Base-by-base conservation (phyloP, 352 stramenopile species). In the Stephanocyclus meneghinianus region DNA sequence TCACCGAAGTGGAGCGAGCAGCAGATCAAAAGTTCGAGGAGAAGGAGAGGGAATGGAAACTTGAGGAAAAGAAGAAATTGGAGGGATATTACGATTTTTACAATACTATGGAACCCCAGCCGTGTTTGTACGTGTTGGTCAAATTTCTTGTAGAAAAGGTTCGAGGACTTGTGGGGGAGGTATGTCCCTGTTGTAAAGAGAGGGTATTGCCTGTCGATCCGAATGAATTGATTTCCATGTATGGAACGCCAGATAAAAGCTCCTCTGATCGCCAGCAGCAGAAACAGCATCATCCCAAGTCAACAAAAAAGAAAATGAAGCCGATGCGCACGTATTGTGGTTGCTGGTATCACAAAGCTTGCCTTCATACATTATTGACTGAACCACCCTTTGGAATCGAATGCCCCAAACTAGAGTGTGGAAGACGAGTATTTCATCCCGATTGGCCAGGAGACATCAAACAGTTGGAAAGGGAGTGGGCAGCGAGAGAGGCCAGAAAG, bases 321-420 rank as follows among this genome's bases (percentile, higher is more conserved):
- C 82, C 82, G 2, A 80, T 85, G 45, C 60, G 78, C 32, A 65
- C 48, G 0, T 88, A 83, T 44, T 88, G 82, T 40, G 78, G 78
- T 2, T 85, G 76, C 37, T 87, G 79, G 74, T 89, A 89, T 65
- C 83, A 87, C 26, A 78, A 86, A 21, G 50, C 55, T 8, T 88
- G 82, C 53, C 63, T 88, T 18, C 78, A 87, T 57, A 75, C 64
- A 13, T 86, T 78, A 15, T 74, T 87, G 59, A 84, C 68, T 11
- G 81, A 87, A 42, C 81, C 81, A n/a, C 77, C 81, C 2, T 87
- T 87, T 84, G 81, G 81, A 7, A 53, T 71, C 15, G 67, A 68
- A 51, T 87, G 81, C 70, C 77, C 78, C 0, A 83, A 44, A 3
- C 26, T 60, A 18, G 64, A 59, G 21, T 86, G 74, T 45, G 79